These are phyloP conservation scores for Aureobasidium sp. DNA, from an alignment of 2,329 filamentous ascomycete genomes.

Conservation along the genomic window DNA sequence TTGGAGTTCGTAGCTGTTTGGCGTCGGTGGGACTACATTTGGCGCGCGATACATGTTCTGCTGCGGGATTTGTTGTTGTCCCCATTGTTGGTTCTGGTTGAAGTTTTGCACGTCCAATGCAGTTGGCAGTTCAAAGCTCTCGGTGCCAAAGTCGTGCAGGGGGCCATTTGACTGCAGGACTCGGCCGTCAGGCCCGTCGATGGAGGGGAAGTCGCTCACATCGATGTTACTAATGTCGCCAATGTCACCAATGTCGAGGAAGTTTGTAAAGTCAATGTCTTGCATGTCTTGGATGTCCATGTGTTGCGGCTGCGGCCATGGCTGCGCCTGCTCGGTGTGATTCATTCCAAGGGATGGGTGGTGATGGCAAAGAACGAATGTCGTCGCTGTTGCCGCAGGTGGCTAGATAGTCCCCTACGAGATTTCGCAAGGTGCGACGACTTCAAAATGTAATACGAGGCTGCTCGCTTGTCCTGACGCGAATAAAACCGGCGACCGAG, in stretches of 20 bases:
- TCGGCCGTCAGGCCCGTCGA: constrained; percentile 16
- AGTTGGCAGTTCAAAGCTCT: constrained; percentile 22
- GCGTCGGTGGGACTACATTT: constrained; percentile 64
- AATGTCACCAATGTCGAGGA: constrained; percentile 36
- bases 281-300: constrained; percentile 36
- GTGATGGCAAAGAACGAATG: neutral
- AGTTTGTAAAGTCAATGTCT: constrained; percentile 38
- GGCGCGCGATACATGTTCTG: constrained; percentile 32
- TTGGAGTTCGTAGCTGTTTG: constrained; percentile 72
- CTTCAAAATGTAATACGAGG: neutral
- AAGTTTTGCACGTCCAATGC: constrained; percentile 12
- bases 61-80: constrained; percentile 31
- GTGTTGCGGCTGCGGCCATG: constrained; percentile 36
- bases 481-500: neutral
- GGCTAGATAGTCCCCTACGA: constrained; percentile 14
- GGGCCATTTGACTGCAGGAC: constrained; percentile 17
- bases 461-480: neutral
- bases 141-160: constrained; percentile 27
- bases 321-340: constrained; percentile 20
- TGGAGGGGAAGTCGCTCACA: constrained; percentile 23
- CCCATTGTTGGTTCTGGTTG: constrained; percentile 18
- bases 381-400: constrained; percentile 18
- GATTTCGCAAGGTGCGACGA: neutral
- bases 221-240: constrained; percentile 35
- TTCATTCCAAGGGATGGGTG: constrained; percentile 22